Conservation (phyloP, 2,329 filamentous ascomycete species). For the Clarireedia homoeocarpa region DNA sequence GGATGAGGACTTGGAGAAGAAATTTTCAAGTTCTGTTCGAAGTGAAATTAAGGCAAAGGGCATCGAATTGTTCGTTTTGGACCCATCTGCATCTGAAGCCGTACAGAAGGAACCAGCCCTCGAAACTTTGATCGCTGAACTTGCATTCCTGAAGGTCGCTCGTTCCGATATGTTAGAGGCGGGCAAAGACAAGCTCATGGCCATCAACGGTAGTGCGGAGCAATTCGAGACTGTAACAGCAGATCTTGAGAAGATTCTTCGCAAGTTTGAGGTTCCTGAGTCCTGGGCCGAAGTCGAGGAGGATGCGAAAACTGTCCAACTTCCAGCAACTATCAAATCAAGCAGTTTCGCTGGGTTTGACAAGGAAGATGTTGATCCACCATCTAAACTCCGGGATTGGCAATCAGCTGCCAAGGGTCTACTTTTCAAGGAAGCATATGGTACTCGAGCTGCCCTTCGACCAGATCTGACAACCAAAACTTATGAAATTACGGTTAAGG, state of each 20-base stretch:
- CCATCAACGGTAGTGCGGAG: constrained; percentile 45
- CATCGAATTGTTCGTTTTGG: constrained; percentile 66
- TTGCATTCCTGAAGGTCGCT: constrained; percentile 76
- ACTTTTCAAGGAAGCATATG: constrained; percentile 90
- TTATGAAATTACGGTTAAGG: constrained; percentile 80
- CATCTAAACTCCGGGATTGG: constrained; percentile 66
- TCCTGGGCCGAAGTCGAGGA: constrained; percentile 68
- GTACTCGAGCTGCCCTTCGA: constrained; percentile 63
- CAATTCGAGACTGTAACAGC: constrained; percentile 51
- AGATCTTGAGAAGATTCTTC: constrained; percentile 61
- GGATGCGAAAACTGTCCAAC: constrained; percentile 44
- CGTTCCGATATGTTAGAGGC: constrained; percentile 56
- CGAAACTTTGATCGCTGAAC: constrained; percentile 63
- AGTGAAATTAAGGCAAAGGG: constrained; percentile 64
- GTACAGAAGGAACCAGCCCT: constrained; percentile 55
- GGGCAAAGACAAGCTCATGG: constrained; percentile 58
- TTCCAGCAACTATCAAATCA: constrained; percentile 58
- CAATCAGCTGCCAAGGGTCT: constrained; percentile 79
- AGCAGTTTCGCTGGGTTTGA: constrained; percentile 80
- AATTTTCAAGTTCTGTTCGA: constrained; percentile 62
- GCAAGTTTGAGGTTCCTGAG: constrained; percentile 66
- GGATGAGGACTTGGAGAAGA: constrained; percentile 84
- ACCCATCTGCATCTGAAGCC: constrained; percentile 59
- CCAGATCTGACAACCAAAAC: constrained; percentile 85
- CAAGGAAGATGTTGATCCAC: constrained; percentile 63